Evolutionary conservation across 257 asterid species (phyloP), one percentile per base, ranked within the genome.

Genomic region (Ilex asprella): DNA sequence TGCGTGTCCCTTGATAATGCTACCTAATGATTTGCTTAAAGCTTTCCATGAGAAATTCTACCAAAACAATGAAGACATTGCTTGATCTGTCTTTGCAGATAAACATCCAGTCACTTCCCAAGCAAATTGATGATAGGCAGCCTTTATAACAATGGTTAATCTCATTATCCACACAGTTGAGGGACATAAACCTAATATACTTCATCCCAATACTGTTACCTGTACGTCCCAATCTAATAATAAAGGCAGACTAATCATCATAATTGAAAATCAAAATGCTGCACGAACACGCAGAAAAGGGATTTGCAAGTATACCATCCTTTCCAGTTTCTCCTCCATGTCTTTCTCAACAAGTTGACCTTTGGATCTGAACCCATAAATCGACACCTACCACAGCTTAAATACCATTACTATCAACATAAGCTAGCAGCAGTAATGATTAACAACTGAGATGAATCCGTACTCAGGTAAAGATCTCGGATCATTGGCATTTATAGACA

Each of bases 381-480:
- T 64, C 89, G 95, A 61, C 84, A 89, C 79, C 97, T 89, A 70
- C 64, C 60, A 74, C 60, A 53, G 62, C 52, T 60, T 55, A 31
- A 73, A 49, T 61, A 56, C 6, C 62, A 67, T 71, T 60, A 70
- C 35, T 69, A 53, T 32, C 29, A 31, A 32, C 21, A 30, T 15
- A 31, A 21, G 56, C 58, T 49, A 63, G 41, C 9, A 62, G 43
- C 21, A 15, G 39, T 59, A 56, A 64, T 32, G 58, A 13, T 56
- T 65, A 66, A 31, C 13, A 9, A 60, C 63, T 53, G 41, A 39
- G 55, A 56, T 21, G 65, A 64, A 60, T 73, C 32, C 57, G 3
- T 80, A 88, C 96, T 89, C 91, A 8, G 95, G 96, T 41, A 82
- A 58, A 60, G 88, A 75, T 69, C 61, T 67, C 5, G 96, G 96